These are phyloP conservation scores for Monosporascus sp. DNA, from an alignment of 2,329 filamentous ascomycete genomes.

Conservation along the genomic window DNA sequence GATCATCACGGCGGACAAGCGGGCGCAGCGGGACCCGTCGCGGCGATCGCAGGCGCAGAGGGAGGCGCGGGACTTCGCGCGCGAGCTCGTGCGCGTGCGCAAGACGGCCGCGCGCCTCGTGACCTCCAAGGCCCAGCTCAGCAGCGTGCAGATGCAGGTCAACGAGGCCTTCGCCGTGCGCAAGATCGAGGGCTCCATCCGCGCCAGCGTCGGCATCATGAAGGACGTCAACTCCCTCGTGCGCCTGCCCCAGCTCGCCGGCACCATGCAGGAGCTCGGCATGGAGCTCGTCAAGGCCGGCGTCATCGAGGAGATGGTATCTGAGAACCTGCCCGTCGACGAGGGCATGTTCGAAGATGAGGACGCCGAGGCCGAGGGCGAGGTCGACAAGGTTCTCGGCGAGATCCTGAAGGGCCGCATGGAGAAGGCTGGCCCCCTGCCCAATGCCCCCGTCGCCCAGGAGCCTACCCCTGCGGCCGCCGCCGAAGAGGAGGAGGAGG, in stretches of 20 bases:
- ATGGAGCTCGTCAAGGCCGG: slow-evolving; percentile 89
- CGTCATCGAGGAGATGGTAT: slow-evolving; percentile 96
- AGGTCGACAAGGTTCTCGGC: slow-evolving; percentile 88
- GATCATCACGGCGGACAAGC: slow-evolving; percentile 76
- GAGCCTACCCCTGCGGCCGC: slow-evolving; percentile 45
- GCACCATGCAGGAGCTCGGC: slow-evolving; percentile 83
- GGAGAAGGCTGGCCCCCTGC: slow-evolving; percentile 55
- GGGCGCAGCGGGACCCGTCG: slow-evolving; percentile 72
- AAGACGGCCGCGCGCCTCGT: slow-evolving; percentile 68
- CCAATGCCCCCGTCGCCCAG: slow-evolving; percentile 47
- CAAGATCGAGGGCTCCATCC: slow-evolving; percentile 91
- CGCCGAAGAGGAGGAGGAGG: slow-evolving; percentile 64
- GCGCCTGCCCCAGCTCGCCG: slow-evolving; percentile 76
- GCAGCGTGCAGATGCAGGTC: slow-evolving; percentile 94
- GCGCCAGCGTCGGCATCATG: slow-evolving; percentile 86
- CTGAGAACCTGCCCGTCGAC: slow-evolving; percentile 75
- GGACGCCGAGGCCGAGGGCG: slow-evolving; percentile 68
- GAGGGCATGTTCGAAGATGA: slow-evolving; percentile 65
- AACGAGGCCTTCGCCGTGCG: slow-evolving; percentile 92
- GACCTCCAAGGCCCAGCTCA: slow-evolving; percentile 86
- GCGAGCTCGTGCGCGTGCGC: slow-evolving; percentile 78
- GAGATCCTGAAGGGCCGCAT: slow-evolving; percentile 84
- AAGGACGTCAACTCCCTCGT: slow-evolving; percentile 89
- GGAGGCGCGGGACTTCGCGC: slow-evolving; percentile 83
- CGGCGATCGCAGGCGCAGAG: slow-evolving; percentile 72